These are phyloP conservation scores for Microdochium paspali DNA, from an alignment of 2,329 filamentous ascomycete genomes.

Conservation along the genomic window DNA sequence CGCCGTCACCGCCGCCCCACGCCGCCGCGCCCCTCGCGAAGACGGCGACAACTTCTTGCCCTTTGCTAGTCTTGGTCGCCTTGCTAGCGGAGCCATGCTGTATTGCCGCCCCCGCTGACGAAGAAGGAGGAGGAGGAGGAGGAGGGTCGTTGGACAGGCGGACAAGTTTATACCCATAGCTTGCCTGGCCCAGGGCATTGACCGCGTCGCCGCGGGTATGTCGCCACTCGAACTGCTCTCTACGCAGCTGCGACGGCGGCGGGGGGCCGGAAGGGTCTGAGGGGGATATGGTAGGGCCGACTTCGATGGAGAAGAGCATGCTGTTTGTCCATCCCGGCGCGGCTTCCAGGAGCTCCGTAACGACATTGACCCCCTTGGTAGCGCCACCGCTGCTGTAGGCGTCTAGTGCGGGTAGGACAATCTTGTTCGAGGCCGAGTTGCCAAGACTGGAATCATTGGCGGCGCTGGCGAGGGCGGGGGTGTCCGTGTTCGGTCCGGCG, in stretches of 20 bases:
- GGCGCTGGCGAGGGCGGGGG: constrained; percentile 18
- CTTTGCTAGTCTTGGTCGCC: constrained; percentile 22
- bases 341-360: constrained; percentile 3
- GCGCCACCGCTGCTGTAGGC: constrained; percentile 2
- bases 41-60: constrained; percentile 32
- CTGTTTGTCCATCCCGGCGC: constrained; percentile 4
- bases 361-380: constrained; percentile 2
- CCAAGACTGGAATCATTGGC: constrained; percentile 6
- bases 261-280: constrained; percentile 9
- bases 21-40: constrained; percentile 18
- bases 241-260: constrained; percentile 1
- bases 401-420: constrained; percentile 19
- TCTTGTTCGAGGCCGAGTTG: constrained; percentile 6
- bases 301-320: constrained; percentile 21
- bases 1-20: constrained; percentile 23
- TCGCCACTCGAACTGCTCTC: constrained; percentile 34
- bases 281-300: constrained; percentile 5
- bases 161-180: constrained; percentile 30
- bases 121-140: constrained; percentile 5
- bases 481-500: constrained; percentile 17
- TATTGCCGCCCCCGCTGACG: constrained; percentile 10
- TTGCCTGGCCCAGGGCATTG: constrained; percentile 15
- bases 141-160: constrained; percentile 16
- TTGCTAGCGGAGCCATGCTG: too few relatives aligned
- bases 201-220: constrained; percentile 24